Evolutionary conservation across 805 yeast genomes (phyloP).

Genomic region (Millerozyma acaciae): DNA sequence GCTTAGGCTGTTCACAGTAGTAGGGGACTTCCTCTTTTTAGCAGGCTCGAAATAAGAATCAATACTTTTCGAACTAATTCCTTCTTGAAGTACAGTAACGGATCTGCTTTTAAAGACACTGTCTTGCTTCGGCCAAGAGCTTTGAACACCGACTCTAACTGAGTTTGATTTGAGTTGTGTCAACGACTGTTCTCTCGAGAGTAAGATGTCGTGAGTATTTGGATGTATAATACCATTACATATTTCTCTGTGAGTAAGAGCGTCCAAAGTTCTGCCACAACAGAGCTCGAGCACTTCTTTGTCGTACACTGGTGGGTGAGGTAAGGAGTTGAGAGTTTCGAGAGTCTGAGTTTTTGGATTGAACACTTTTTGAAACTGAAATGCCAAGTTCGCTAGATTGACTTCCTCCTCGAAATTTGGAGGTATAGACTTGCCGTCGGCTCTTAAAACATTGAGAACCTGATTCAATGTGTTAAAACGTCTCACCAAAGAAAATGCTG

Average conservation of each 20-base stretch:
- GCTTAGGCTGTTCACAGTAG: constrained; percentile 13
- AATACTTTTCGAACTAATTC: constrained; percentile 2
- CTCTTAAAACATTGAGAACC: constrained; percentile 50
- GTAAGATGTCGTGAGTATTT: constrained; percentile 42
- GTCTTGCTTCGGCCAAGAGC: neutral
- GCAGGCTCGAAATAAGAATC: constrained; percentile 7
- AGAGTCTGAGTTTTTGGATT: constrained; percentile 52
- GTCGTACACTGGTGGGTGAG: constrained; percentile 38
- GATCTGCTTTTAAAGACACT: neutral
- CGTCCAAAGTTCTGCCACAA: constrained; percentile 44
- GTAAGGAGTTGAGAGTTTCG: constrained; percentile 58
- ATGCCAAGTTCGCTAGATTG: constrained; percentile 68
- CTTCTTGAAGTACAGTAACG: neutral
- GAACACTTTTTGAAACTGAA: constrained; percentile 81
- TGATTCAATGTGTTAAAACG: constrained; percentile 50
- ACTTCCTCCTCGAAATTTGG: constrained; percentile 56
- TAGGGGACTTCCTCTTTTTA: constrained; percentile 14
- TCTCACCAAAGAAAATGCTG: constrained; percentile 61
- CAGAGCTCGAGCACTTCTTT: constrained; percentile 40
- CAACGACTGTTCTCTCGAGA: constrained; percentile 45
- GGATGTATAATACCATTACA: constrained; percentile 73
- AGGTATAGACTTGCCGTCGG: constrained; percentile 64
- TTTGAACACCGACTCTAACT: constrained; percentile 5
- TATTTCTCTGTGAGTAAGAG: constrained; percentile 48
- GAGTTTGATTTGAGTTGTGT: constrained; percentile 16